phyloP scores from a whole-genome alignment of 2,329 filamentous ascomycete species.

The Penicillium brasilianum region DNA sequence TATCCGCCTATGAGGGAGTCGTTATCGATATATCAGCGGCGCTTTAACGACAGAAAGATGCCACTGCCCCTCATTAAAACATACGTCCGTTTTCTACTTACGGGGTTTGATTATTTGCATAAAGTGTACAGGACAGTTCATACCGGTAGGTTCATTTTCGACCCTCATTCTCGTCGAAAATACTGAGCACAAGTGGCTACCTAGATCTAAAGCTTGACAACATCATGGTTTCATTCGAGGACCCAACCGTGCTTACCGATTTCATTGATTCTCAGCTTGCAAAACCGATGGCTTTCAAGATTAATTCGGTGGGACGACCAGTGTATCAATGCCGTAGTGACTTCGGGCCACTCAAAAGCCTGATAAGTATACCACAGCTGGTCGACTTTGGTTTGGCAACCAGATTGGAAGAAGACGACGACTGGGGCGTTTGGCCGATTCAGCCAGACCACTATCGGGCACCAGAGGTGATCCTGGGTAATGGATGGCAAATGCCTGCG shows the following conservation, averaged over 20 bases:
- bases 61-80: conserved; percentile 43
- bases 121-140: conserved; percentile 48
- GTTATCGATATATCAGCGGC: conserved; percentile 42
- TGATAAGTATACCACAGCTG: conserved; percentile 38
- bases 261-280: conserved; percentile 40
- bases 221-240: conserved; percentile 46
- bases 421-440: conserved; percentile 46
- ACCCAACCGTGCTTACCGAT: conserved; percentile 38
- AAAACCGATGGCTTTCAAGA: conserved; percentile 42
- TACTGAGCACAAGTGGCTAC: conserved; percentile 20
- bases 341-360: conserved; percentile 37
- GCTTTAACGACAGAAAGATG: conserved; percentile 38
- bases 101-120: conserved; percentile 52
- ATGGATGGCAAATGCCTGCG: conserved; percentile 44
- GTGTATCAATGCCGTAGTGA: conserved; percentile 43
- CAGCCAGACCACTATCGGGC: conserved; percentile 51
- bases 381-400: conserved; percentile 46
- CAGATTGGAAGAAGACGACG: conserved; percentile 47
- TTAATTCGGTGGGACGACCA: conserved; percentile 38
- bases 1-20: conserved; percentile 48
- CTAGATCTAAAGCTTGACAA: conserved; percentile 53
- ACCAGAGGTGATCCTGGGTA: conserved; percentile 48
- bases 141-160: conserved; percentile 41
- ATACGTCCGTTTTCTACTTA: conserved; percentile 46
- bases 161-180: conserved; percentile 17